Percentiles rank a stretch among this genome's conserved stretches.
These are phyloP conservation scores for Populus davidiana DNA, from an alignment of 345 rosid genomes.

Conservation along the genomic window DNA sequence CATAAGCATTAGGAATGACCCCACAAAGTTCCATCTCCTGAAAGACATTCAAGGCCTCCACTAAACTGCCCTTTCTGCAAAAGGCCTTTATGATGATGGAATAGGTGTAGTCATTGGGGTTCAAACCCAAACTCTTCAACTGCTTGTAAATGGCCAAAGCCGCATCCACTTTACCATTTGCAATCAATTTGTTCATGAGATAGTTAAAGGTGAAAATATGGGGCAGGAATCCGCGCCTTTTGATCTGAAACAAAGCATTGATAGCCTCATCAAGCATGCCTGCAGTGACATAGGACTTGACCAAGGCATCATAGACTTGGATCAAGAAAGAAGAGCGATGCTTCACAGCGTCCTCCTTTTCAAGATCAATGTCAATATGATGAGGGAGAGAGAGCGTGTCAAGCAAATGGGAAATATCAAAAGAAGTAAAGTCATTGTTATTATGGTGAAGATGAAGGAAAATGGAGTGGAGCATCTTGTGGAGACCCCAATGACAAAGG, in stretches of 20 bases:
- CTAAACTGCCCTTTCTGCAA: conserved; percentile 4
- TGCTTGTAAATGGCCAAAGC: conserved; percentile 7
- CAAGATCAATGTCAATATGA: not conserved
- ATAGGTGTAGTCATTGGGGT: conserved; percentile 16
- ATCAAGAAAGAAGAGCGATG: not conserved
- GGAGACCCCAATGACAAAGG: conserved; percentile 9
- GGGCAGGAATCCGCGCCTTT: conserved; percentile 11
- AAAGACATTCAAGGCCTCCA: conserved; percentile 12
- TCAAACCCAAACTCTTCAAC: conserved; percentile 19
- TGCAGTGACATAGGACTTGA: conserved; percentile 16
- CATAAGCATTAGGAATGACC: not conserved
- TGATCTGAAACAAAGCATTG: conserved; percentile 7
- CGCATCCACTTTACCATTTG: not conserved
- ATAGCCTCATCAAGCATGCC: conserved; percentile 21
- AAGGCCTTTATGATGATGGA: not conserved
- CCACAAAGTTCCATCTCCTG: conserved; percentile 13
- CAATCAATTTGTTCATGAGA: conserved; percentile 14
- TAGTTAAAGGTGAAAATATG: conserved; percentile 17
- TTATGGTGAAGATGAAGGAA: conserved; percentile 3
- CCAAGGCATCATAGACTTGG: conserved; percentile 16
- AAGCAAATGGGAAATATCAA: conserved; percentile 10
- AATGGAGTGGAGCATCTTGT: conserved; percentile 6
- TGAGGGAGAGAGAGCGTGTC: not conserved
- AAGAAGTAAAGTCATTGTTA: not conserved
- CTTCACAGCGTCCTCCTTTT: not conserved